Base-by-base conservation (phyloP, 78 protist genomes). In the Mastigamoeba balamuthi region DNA sequence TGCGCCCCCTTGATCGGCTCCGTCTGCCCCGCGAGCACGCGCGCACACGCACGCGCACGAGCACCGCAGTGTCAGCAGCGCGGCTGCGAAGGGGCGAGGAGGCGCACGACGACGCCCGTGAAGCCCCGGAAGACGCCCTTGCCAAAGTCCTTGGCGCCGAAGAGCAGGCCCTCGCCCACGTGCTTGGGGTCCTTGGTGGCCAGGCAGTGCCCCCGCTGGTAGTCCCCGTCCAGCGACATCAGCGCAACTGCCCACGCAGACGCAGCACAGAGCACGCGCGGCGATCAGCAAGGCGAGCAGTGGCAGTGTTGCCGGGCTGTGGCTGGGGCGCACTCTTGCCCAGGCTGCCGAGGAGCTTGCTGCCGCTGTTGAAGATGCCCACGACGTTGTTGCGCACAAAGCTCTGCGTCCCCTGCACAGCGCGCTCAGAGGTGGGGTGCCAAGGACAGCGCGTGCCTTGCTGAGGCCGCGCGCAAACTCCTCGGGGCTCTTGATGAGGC, bases 1-100 rank as follows among this genome's bases (percentile, higher is more conserved):
- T 68, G 39, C 4, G 79, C 89, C 10, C 95, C 96, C 38, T 92
- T 75, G 38, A 81, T 39, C 6, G 96, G 96, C 37, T 82, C 84
- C 8, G 70, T 48, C 58, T 48, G 17, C 17, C 17, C 58, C 58
- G 58, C 33, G 58, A 25, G 58, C 17, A 25, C 17, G 58, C 17
- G 58, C 33, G 17, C 58, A 48, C 17, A 48, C 33, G 17, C 17
- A 48, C 17, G 36, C 36, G 2, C 63, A 66, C 79, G n/a, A 92
- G 66, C 8, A 92, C 41, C 36, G 95, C 96, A 0, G 92, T 75
- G 23, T 48, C 35, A 25, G 17, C 17, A 48, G 17, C 58, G 58
- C 58, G 35, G 58, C 17, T 48, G 17, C 58, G 58, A n/a, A n/a
- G n/a, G n/a, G n/a, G 58, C 17, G 58, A 48, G 17, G 17, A 17